Conservation (phyloP, 1,284 basidiomycete genomes). For the Sphaerobolus stellatus region DNA sequence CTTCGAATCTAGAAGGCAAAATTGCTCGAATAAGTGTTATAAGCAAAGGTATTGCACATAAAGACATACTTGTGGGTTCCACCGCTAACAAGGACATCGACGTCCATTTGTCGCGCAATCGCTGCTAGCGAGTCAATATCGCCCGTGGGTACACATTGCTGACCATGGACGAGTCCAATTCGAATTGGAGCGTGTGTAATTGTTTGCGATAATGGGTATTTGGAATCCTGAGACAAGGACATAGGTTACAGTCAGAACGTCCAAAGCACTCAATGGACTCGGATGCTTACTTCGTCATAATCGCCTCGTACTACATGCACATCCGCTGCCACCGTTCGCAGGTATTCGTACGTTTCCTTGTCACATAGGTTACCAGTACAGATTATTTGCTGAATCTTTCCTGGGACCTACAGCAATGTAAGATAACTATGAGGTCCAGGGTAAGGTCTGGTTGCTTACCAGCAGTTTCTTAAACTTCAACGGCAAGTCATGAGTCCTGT, state of each 20-base stretch:
- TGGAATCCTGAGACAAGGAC: slow-evolving; percentile 44
- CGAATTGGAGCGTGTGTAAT: slow-evolving; percentile 86
- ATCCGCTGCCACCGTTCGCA: slow-evolving; percentile 95
- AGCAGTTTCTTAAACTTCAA: slow-evolving; percentile 97
- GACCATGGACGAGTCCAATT: slow-evolving; percentile 93
- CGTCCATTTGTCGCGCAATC: slow-evolving; percentile 93
- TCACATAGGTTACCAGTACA: slow-evolving; percentile 98
- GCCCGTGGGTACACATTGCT: slow-evolving; percentile 91
- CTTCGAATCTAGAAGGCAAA: slow-evolving; percentile 72
- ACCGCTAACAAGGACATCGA: slow-evolving; percentile 92
- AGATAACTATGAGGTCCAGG: neutral
- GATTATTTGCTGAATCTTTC: slow-evolving; percentile 97
- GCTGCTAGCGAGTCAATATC: slow-evolving; percentile 87
- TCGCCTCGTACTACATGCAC: slow-evolving; percentile 93
- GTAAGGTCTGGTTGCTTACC: slow-evolving; percentile 36
- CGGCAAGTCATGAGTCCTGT: slow-evolving; percentile 81
- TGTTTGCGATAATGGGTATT: slow-evolving; percentile 82
- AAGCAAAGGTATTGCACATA: neutral
- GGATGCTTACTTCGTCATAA: slow-evolving; percentile 80
- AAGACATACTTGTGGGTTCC: slow-evolving; percentile 86
- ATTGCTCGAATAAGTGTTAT: neutral
- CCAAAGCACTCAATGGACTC: neutral
- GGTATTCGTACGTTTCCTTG: slow-evolving; percentile 94
- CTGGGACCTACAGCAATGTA: slow-evolving; percentile 54
- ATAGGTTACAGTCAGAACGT: neutral